Evolutionary conservation across 192 early-diverging fungal genomes (phyloP).

Genomic region (Gonapodya sp.): DNA sequence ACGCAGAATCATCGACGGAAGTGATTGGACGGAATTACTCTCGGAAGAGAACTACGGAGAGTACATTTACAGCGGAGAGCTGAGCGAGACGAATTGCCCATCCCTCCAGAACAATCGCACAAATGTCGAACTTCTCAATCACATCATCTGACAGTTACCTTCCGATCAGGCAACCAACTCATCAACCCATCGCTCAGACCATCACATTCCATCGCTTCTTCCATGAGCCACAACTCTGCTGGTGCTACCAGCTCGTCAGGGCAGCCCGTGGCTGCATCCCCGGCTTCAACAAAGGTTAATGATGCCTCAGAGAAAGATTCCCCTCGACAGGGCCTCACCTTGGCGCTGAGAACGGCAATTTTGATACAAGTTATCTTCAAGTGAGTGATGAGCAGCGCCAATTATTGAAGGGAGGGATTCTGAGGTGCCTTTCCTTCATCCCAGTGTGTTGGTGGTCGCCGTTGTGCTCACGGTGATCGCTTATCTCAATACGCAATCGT

Average conservation of each 20-base stretch:
- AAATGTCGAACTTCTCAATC: background rate
- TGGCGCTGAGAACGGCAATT: background rate
- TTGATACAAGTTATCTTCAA: background rate
- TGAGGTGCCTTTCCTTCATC: background rate
- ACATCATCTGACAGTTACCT: background rate
- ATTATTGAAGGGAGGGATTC: background rate
- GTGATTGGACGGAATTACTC: too few relatives aligned
- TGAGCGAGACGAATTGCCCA: too few relatives aligned
- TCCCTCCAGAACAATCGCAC: too few relatives aligned
- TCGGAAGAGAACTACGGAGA: too few relatives aligned
- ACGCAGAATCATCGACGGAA: too few relatives aligned
- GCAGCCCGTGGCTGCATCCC: background rate
- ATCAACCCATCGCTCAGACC: background rate
- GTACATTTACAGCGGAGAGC: too few relatives aligned
- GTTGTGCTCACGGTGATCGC: background rate
- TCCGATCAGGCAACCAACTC: background rate
- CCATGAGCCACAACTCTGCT: background rate
- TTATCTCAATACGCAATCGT: conserved; percentile 4
- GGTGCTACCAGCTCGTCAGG: background rate
- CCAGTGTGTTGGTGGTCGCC: background rate
- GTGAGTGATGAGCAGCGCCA: background rate
- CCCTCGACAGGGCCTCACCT: background rate
- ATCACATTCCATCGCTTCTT: background rate
- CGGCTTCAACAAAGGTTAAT: background rate
- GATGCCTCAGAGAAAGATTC: background rate